Percentiles rank a stretch among this genome's conserved stretches.
Evolutionary conservation across 75 land plant genomes (phyloP).

Genomic region (Cupressus sempervirens): DNA sequence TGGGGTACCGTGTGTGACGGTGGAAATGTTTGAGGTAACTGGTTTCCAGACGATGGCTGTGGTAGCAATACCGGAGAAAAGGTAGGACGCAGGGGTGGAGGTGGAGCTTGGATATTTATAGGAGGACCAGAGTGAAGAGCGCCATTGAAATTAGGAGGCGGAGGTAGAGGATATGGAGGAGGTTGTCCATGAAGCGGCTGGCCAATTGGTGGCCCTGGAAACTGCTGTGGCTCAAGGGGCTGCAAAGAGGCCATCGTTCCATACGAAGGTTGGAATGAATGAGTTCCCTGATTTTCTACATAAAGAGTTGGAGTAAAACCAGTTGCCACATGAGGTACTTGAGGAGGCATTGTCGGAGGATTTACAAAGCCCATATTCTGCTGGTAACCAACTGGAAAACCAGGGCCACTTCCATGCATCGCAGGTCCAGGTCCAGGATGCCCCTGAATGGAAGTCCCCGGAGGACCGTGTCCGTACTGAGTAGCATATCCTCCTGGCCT

Average conservation of each 20-base stretch:
- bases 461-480: not conserved
- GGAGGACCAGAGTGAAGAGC: not conserved
- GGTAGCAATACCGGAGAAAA: conserved; percentile 1
- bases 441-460: not conserved
- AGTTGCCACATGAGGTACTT: not conserved
- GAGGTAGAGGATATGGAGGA: conserved; percentile 7
- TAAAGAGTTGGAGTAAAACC: not conserved
- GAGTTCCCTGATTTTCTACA: not conserved
- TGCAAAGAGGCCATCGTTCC: not conserved
- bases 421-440: not conserved
- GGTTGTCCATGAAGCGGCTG: not conserved
- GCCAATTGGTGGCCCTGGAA: not conserved
- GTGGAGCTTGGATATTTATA: not conserved
- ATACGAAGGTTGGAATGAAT: not conserved
- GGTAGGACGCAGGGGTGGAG: conserved; percentile 6
- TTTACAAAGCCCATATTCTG: not conserved
- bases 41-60: not conserved
- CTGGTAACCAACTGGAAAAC: conserved; percentile 1
- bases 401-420: conserved; percentile 4
- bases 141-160: not conserved
- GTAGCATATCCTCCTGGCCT: conserved; percentile 5
- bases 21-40: not conserved
- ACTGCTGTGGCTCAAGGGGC: conserved; percentile 2
- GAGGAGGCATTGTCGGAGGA: conserved; percentile 4
- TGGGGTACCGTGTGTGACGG: not conserved